Evolutionary conservation across 257 asterid species (phyloP).

Genomic region (Gentiana macrophylla): DNA sequence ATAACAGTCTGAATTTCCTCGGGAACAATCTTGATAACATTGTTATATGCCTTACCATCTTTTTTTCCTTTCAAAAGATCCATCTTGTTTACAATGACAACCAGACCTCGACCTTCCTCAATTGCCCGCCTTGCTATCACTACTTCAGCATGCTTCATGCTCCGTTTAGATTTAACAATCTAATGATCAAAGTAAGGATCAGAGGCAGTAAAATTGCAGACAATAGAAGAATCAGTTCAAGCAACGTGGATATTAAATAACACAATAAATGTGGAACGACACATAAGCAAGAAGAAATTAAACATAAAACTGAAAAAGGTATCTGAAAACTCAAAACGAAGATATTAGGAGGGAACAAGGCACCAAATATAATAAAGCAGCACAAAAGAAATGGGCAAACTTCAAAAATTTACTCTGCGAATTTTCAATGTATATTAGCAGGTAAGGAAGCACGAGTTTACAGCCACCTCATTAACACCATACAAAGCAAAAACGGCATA

Average conservation of each 20-base stretch:
- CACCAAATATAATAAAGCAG: too few relatives aligned
- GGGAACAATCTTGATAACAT: constrained; percentile 58
- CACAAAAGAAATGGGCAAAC: too few relatives aligned
- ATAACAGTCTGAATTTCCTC: constrained; percentile 86
- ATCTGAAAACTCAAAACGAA: too few relatives aligned
- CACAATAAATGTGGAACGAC: too few relatives aligned
- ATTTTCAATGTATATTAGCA: too few relatives aligned
- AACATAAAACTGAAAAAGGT: too few relatives aligned
- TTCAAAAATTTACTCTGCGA: too few relatives aligned
- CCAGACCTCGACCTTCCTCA: constrained; percentile 93
- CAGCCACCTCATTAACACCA: not conserved
- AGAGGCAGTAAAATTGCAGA: not conserved
- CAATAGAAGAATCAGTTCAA: too few relatives aligned
- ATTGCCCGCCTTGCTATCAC: constrained; percentile 92
- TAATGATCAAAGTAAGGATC: constrained; percentile 14
- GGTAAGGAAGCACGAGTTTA: not conserved
- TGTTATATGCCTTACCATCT: constrained; percentile 41
- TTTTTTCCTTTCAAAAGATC: constrained; percentile 64
- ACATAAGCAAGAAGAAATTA: too few relatives aligned
- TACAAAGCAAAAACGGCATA: not conserved
- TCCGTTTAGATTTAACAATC: constrained; percentile 61
- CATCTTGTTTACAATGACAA: constrained; percentile 84
- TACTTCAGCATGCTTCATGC: constrained; percentile 95
- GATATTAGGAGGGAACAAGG: too few relatives aligned
- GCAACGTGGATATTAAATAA: not conserved